Base-by-base conservation (phyloP, 176 grass and related monocot species). In the Carex parvula region DNA sequence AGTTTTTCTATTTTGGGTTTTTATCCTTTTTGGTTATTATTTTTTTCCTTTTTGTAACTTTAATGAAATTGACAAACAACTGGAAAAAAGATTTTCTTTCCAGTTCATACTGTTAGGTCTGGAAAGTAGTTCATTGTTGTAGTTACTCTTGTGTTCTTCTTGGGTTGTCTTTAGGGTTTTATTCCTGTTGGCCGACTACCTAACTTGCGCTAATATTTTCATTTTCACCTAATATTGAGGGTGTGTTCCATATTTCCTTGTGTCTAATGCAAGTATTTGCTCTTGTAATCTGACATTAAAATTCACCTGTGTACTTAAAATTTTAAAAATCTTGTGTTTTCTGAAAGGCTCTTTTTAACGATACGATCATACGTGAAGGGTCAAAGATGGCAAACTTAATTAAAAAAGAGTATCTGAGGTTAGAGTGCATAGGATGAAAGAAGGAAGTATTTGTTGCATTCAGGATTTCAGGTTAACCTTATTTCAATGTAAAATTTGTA, bases 21-120 rank as follows among this genome's bases (percentile, higher is more conserved):
- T 68, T 6, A 14, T 68, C 29, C 6, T 54, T 33, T 64, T 65
- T 64, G n/a, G 65, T 64, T 82, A 46, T 64, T 82, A 46, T 46
- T 65, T 54, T 68, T 29, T 21, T 30, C 44, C 20, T 18, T 80
- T 82, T 79, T 85, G 83, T 89, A 84, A 84, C 75, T 84, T 84
- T 79, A 84, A 90, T 85, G 85, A 90, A 81, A 79, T 63, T 66
- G 80, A 66, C 52, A 85, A 70, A 82, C 60, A 69, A 65, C 72
- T 68, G 72, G 86, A 54, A 74, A 48, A 39, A 22, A 54, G 22
- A 81, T 64, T 54, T 73, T 44, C 46, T 82, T 83, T 83, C 84
- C 87, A 58, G 78, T 58, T 84, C 66, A 83, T 82, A 67, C 52
- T 82, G 35, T 69, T 72, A 83, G 54, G 68, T 44, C 79, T 86